These are phyloP conservation scores for Panicum miliaceum DNA, from an alignment of 176 grass and related monocot genomes.

Conservation along the genomic window DNA sequence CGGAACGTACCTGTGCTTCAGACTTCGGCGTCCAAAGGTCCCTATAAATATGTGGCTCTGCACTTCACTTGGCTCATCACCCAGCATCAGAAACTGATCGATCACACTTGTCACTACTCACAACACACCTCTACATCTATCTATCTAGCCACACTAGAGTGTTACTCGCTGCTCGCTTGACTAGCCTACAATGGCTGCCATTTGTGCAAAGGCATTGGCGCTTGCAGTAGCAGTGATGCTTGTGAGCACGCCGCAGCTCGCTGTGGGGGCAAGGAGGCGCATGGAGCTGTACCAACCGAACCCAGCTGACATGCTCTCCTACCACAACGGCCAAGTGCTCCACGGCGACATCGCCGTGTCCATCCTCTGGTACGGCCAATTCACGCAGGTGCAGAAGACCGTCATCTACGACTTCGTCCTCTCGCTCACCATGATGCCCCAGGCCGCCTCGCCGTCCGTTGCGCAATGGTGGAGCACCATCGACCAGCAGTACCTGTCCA, in stretches of 20 bases:
- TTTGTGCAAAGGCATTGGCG: background rate
- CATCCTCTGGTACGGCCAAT: slow-evolving; percentile 73
- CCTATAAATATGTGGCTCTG: slow-evolving; percentile 45
- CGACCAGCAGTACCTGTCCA: slow-evolving; percentile 68
- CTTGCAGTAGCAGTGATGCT: slow-evolving; percentile 32
- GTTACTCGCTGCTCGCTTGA: background rate
- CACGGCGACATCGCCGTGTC: slow-evolving; percentile 62
- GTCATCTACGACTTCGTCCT: slow-evolving; percentile 76
- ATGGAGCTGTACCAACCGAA: slow-evolving; percentile 57
- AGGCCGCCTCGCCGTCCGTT: slow-evolving; percentile 51
- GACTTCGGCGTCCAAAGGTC: background rate
- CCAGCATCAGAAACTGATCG: background rate
- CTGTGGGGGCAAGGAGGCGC: slow-evolving; percentile 45
- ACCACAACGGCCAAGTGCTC: slow-evolving; percentile 72
- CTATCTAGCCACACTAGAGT: background rate
- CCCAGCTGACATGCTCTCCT: slow-evolving; percentile 57
- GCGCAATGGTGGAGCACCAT: slow-evolving; percentile 78
- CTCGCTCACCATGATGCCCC: slow-evolving; percentile 51
- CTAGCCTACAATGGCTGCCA: slow-evolving; percentile 11
- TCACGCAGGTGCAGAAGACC: slow-evolving; percentile 61
- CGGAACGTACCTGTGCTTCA: background rate
- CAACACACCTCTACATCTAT: background rate
- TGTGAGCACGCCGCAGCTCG: slow-evolving; percentile 16
- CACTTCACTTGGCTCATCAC: background rate
- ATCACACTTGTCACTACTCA: background rate